A percentile compares a stretch with the other conserved stretches of the same genome.
phyloP scores from a whole-genome alignment of 352 stramenopile genomes.

The Phytophthora macrochlamydospora region DNA sequence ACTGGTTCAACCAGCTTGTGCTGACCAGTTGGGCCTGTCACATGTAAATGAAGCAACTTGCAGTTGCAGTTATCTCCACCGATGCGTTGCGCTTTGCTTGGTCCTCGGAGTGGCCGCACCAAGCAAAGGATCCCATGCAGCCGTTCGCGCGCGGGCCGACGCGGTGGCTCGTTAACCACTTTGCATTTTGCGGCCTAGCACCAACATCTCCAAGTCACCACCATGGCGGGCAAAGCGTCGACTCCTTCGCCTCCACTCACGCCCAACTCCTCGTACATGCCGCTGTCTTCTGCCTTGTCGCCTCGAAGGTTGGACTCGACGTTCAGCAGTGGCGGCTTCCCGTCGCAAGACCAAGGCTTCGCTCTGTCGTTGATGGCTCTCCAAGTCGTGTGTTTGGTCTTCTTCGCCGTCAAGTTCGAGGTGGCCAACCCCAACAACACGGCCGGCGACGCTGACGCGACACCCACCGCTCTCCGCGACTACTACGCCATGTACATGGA shows the following conservation, averaged over 20 bases:
- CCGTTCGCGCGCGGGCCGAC: too few relatives aligned
- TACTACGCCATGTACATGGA: conserved; percentile 78
- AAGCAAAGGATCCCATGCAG: too few relatives aligned
- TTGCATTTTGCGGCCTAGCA: too few relatives aligned
- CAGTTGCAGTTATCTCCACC: not conserved
- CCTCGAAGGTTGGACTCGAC: not conserved
- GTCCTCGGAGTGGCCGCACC: too few relatives aligned
- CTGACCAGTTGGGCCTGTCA: not conserved
- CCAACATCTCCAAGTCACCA: too few relatives aligned
- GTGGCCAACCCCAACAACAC: conserved; percentile 27
- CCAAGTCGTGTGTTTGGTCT: conserved; percentile 50
- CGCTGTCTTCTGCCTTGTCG: not conserved
- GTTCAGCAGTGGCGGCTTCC: not conserved
- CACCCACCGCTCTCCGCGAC: conserved; percentile 1
- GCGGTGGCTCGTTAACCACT: too few relatives aligned
- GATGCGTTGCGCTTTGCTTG: not conserved
- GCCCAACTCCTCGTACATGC: not conserved
- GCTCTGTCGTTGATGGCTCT: conserved; percentile 43
- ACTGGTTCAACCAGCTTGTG: not conserved
- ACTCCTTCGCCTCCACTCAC: not conserved
- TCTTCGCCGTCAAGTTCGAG: conserved; percentile 56
- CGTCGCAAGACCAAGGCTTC: conserved; percentile 29
- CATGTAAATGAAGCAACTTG: not conserved
- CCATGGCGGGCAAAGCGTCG: not conserved
- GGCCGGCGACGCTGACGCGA: not conserved